These are phyloP conservation scores for Penicillium canescens DNA, from an alignment of 495 filamentous ascomycete species.

Conservation along the genomic window DNA sequence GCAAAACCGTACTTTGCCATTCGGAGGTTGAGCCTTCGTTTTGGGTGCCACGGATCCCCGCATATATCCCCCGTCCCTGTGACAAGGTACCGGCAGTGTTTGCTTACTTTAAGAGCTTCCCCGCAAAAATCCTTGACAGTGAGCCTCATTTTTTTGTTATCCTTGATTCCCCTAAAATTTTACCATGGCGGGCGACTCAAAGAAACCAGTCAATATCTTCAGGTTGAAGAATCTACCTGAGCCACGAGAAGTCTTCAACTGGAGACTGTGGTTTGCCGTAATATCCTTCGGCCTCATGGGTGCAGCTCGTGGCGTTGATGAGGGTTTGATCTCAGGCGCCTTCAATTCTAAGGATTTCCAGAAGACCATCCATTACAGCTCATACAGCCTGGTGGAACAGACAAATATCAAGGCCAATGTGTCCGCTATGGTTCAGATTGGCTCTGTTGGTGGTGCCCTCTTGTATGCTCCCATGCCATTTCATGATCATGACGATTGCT, in stretches of 20 bases:
- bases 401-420: constrained; percentile 69
- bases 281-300: constrained; percentile 68
- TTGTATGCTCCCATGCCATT: constrained; percentile 34
- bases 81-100: too few species aligned
- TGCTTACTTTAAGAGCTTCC: too few species aligned
- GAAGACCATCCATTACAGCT: constrained; percentile 53
- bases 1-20: too few species aligned
- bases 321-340: constrained; percentile 67
- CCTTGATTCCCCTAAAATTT: not conserved
- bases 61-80: too few species aligned
- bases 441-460: constrained; percentile 63
- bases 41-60: too few species aligned
- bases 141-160: too few species aligned
- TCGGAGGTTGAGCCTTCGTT: too few species aligned
- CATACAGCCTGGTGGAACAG: constrained; percentile 51
- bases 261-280: constrained; percentile 65
- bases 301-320: constrained; percentile 64
- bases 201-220: constrained; percentile 69
- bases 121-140: too few species aligned
- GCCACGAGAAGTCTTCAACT: constrained; percentile 62
- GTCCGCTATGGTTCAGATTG: constrained; percentile 72
- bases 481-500: not conserved
- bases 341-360: constrained; percentile 66
- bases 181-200: constrained; percentile 61
- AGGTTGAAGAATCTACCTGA: constrained; percentile 53